A percentile compares a stretch with the other conserved stretches of the same genome.
Evolutionary conservation across 768 basidiomycete genomes (phyloP).

Genomic region (Steccherinum ochraceum): DNA sequence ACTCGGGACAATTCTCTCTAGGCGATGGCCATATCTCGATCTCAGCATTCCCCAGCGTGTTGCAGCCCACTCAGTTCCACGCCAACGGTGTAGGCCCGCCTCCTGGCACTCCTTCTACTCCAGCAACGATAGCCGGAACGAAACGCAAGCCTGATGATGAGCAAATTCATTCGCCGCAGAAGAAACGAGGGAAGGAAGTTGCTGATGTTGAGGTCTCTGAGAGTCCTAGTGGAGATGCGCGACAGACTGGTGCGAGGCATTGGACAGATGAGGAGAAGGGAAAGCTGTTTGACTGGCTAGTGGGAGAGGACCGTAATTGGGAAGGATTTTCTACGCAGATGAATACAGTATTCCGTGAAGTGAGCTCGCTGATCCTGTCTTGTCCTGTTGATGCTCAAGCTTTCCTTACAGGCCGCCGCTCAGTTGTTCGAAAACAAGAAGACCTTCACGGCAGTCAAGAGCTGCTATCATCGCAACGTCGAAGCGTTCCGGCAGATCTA

Average conservation of each 20-base stretch:
- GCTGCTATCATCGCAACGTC: slow-evolving; percentile 81
- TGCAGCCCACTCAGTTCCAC: neutral
- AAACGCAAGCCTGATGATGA: neutral
- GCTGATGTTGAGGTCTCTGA: neutral
- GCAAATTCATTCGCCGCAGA: neutral
- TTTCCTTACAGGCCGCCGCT: slow-evolving; percentile 47
- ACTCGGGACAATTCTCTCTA: neutral
- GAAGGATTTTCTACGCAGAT: slow-evolving; percentile 71
- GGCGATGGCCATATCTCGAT: neutral
- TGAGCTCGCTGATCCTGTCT: slow-evolving; percentile 20
- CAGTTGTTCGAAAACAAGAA: slow-evolving; percentile 73
- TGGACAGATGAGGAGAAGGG: slow-evolving; percentile 85
- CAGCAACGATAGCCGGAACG: neutral
- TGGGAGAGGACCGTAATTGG: slow-evolving; percentile 77
- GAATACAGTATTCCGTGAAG: slow-evolving; percentile 79
- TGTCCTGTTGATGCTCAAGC: neutral
- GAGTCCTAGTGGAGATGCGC: neutral
- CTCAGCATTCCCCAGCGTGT: neutral
- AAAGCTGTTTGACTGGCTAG: slow-evolving; percentile 71
- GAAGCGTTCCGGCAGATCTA: slow-evolving; percentile 82
- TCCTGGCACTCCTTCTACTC: neutral
- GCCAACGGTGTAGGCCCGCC: neutral
- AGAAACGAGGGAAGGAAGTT: neutral
- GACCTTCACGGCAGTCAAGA: slow-evolving; percentile 79
- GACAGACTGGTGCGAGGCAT: slow-evolving; percentile 60